Percentiles rank a stretch among this genome's conserved stretches.
Evolutionary conservation across 2,329 filamentous ascomycete genomes (phyloP).

Genomic region (Parafenestella ontariensis): DNA sequence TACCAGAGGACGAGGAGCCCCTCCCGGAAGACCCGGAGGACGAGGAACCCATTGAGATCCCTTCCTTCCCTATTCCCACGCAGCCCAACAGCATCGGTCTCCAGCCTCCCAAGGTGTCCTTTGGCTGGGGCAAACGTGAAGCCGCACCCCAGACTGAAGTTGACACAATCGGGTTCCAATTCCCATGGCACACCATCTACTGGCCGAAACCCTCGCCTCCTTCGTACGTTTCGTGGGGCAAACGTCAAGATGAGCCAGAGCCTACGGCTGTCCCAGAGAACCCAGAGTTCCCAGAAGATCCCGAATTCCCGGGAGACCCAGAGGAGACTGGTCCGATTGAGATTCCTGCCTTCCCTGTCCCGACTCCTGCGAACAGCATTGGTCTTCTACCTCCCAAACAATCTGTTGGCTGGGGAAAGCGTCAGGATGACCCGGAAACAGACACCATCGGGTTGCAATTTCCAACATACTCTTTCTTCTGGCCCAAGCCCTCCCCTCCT

Average conservation of each 20-base stretch:
- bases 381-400: conserved; percentile 14
- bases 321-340: conserved; percentile 9
- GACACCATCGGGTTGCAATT: conserved; percentile 7
- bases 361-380: conserved; percentile 13
- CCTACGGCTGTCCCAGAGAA: conserved; percentile 2
- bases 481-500: conserved; percentile 9
- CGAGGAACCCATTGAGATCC: conserved; percentile 10
- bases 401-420: conserved; percentile 23
- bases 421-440: conserved; percentile 7
- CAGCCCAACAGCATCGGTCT: conserved; percentile 18
- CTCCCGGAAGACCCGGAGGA: not conserved
- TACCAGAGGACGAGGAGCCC: conserved; percentile 12
- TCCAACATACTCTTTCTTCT: conserved; percentile 3
- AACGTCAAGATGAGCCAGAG: conserved; percentile 17
- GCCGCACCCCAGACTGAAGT: conserved; percentile 4
- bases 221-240: conserved; percentile 20
- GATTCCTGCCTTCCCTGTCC: conserved; percentile 3
- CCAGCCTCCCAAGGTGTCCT: conserved; percentile 12
- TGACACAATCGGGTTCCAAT: conserved; percentile 6
- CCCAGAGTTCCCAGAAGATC: conserved; percentile 10
- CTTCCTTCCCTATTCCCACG: conserved; percentile 9
- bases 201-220: conserved; percentile 9
- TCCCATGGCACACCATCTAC: conserved; percentile 3
- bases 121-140: conserved; percentile 21
- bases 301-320: conserved; percentile 1